Evolutionary conservation across 352 stramenopile genomes (phyloP).

Genomic region (Pythium vanterpoolii): DNA sequence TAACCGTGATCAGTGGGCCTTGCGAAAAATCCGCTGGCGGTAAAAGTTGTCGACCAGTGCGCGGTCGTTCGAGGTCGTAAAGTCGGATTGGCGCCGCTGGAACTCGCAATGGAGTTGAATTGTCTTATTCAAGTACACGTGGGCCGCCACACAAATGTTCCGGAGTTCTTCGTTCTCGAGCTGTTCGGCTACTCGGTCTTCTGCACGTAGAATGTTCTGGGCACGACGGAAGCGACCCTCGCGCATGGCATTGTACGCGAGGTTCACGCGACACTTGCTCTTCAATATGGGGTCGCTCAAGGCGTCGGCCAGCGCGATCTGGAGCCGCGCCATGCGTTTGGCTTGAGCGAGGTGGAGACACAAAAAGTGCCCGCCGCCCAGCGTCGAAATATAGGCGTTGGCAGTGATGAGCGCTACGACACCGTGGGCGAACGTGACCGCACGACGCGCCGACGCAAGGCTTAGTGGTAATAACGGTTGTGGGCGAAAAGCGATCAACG

Average conservation of each 20-base stretch:
- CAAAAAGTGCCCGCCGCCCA: conserved; percentile 77
- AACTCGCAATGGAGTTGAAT: conserved; percentile 56
- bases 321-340: conserved; percentile 68
- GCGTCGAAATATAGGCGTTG: conserved; percentile 83
- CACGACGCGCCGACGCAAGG: conserved; percentile 58
- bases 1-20: conserved; percentile 51
- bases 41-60: conserved; percentile 75
- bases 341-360: conserved; percentile 70
- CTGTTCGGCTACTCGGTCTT: conserved; percentile 38
- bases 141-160: conserved; percentile 58
- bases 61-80: conserved; percentile 19
- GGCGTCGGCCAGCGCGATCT: conserved; percentile 74
- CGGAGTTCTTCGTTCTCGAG: conserved; percentile 55
- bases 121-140: conserved; percentile 69
- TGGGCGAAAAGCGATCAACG: conserved; percentile 41
- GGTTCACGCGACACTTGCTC: conserved; percentile 80
- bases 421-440: conserved; percentile 61
- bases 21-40: conserved; percentile 66
- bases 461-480: conserved; percentile 46
- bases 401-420: conserved; percentile 74
- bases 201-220: conserved; percentile 42
- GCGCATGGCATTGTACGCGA: conserved; percentile 80
- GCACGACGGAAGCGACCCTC: conserved; percentile 59
- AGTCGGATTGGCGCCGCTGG: conserved; percentile 26
- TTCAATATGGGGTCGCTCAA: conserved; percentile 71